Evolutionary conservation across 805 yeast species (phyloP).

Genomic region (Teunomyces tritomae): DNA sequence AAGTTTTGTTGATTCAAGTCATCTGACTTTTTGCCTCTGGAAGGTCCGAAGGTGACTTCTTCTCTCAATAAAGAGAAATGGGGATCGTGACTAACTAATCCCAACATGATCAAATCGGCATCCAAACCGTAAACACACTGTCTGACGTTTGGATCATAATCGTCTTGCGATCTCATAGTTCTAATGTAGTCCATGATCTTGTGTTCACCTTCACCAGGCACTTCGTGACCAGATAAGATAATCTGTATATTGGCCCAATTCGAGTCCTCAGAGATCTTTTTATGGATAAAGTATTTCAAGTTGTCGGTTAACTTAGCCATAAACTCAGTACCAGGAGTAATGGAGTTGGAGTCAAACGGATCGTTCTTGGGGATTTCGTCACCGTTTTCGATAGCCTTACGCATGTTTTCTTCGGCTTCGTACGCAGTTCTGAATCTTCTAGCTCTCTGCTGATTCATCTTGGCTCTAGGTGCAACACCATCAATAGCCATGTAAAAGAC

Average conservation of each 20-base stretch:
- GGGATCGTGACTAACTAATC: constrained; percentile 90
- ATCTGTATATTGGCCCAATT: constrained; percentile 80
- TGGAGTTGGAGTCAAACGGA: constrained; percentile 87
- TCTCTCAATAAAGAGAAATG: constrained; percentile 92
- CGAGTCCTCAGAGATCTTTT: constrained; percentile 81
- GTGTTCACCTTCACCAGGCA: constrained; percentile 98
- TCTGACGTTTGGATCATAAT: constrained; percentile 74
- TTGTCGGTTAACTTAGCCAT: constrained; percentile 85
- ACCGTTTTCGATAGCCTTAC: constrained; percentile 72
- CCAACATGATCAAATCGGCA: constrained; percentile 94
- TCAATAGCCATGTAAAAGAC: constrained; percentile 95
- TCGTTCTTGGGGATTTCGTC: constrained; percentile 75
- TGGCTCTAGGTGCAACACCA: constrained; percentile 98
- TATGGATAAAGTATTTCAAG: constrained; percentile 82
- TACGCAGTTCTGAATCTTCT: constrained; percentile 92
- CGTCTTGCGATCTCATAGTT: constrained; percentile 67
- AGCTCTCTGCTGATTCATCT: constrained; percentile 96
- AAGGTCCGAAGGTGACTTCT: constrained; percentile 84
- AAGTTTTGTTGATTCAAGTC: constrained; percentile 77
- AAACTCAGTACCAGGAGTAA: constrained; percentile 96
- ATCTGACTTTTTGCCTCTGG: constrained; percentile 31
- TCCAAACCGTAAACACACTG: constrained; percentile 96
- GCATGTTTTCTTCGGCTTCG: constrained; percentile 80
- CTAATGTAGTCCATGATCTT: constrained; percentile 93
- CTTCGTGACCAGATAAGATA: constrained; percentile 88